A percentile compares a stretch with the other conserved stretches of the same genome.
These are phyloP conservation scores for Senna tora DNA, from an alignment of 306 rosid genomes.

Conservation along the genomic window DNA sequence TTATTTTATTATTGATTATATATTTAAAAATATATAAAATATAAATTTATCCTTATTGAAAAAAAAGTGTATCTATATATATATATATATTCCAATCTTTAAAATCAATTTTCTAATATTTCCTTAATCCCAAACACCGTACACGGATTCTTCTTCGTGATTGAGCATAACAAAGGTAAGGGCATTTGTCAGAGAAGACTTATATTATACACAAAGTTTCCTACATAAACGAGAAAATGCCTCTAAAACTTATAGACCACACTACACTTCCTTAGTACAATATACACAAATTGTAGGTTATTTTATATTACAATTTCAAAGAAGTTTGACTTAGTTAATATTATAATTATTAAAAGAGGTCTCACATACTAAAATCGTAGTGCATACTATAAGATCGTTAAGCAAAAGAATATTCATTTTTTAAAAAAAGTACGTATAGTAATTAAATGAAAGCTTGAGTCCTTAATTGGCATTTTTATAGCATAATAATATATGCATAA, in stretches of 20 bases:
- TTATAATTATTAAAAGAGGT: slow-evolving; percentile 10
- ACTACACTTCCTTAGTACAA: slow-evolving; percentile 22
- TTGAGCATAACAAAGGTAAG: slow-evolving; percentile 18
- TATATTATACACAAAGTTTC: slow-evolving; percentile 35
- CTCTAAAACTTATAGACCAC: slow-evolving; percentile 15
- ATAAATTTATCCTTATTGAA: too few species aligned
- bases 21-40: too few species aligned
- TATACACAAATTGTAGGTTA: slow-evolving; percentile 20
- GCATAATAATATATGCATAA: neutral
- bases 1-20: too few species aligned
- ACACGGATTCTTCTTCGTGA: slow-evolving; percentile 17
- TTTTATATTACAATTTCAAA: neutral
- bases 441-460: neutral
- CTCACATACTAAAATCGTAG: neutral
- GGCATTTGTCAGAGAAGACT: slow-evolving; percentile 33
- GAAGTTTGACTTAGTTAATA: slow-evolving; percentile 15
- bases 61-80: too few species aligned
- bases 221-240: slow-evolving; percentile 32
- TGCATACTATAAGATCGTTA: too few species aligned
- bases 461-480: neutral
- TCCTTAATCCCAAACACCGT: neutral
- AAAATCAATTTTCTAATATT: neutral
- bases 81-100: too few species aligned
- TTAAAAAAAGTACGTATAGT: neutral
- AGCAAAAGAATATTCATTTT: neutral